Evolutionary conservation across 106 monocot genomes (phyloP).

Genomic region (Hemerocallis citrina): DNA sequence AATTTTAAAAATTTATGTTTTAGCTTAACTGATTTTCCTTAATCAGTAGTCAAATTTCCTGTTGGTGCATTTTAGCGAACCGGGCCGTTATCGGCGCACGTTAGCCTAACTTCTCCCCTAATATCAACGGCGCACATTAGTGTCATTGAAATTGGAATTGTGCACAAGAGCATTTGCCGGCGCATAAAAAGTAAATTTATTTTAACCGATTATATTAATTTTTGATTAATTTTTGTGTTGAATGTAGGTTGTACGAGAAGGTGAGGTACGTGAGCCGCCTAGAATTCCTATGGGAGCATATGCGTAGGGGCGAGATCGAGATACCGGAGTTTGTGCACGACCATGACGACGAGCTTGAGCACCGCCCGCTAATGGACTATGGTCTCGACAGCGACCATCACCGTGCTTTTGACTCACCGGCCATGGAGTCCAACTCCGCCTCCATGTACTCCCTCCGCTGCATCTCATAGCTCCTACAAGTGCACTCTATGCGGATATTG

Average conservation of each 20-base stretch:
- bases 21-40: too few species aligned
- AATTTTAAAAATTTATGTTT: too few species aligned
- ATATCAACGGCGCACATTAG: too few species aligned
- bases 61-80: too few species aligned
- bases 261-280: constrained; percentile 68
- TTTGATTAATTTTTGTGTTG: too few species aligned
- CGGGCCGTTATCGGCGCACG: too few species aligned
- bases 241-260: constrained; percentile 68
- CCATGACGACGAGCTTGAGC: constrained; percentile 85
- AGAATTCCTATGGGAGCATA: constrained; percentile 72
- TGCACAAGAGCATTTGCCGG: too few species aligned
- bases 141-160: too few species aligned
- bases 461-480: constrained; percentile 47
- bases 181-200: too few species aligned
- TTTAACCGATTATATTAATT: not conserved
- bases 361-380: constrained; percentile 82
- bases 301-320: constrained; percentile 47
- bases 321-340: constrained; percentile 69
- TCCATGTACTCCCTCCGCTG: constrained; percentile 79
- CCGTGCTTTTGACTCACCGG: constrained; percentile 44
- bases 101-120: too few species aligned
- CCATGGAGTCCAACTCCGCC: constrained; percentile 62
- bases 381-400: constrained; percentile 50
- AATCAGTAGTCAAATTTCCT: too few species aligned
- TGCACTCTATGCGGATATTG: too few species aligned